Evolutionary conservation across 345 rosid species (phyloP).

Genomic region (Salix caprea): DNA sequence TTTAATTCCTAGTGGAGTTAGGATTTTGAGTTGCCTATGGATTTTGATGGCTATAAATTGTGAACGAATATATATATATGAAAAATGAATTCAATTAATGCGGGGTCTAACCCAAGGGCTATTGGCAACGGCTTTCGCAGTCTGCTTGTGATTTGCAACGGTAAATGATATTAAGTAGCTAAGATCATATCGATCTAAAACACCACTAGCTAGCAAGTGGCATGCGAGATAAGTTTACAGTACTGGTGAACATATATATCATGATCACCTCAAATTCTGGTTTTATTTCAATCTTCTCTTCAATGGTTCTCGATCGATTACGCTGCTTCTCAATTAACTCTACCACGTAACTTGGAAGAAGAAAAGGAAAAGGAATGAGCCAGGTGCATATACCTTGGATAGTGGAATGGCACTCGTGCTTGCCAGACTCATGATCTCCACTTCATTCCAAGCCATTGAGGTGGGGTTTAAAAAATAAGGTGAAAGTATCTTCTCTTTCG

Average conservation of each 20-base stretch:
- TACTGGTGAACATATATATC: neutral
- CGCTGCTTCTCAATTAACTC: neutral
- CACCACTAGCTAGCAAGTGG: neutral
- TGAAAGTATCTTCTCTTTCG: neutral
- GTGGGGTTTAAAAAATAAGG: neutral
- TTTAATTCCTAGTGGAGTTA: too few species aligned
- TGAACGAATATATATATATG: too few species aligned
- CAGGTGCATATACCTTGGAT: neutral
- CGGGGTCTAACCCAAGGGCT: too few species aligned
- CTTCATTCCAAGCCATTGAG: neutral
- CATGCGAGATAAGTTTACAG: neutral
- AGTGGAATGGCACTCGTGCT: neutral
- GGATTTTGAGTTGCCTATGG: too few species aligned
- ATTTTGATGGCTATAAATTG: too few species aligned
- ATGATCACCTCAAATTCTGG: neutral
- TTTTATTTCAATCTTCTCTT: too few species aligned
- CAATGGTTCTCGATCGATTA: neutral
- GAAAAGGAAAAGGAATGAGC: neutral
- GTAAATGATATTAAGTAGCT: neutral
- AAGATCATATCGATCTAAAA: too few species aligned
- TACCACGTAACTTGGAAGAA: neutral
- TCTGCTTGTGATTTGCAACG: neutral
- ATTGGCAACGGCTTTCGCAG: neutral
- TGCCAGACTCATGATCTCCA: neutral
- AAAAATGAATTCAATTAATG: too few species aligned